Conservation (phyloP, 495 filamentous ascomycete genomes). For the Neurospora pannonica region DNA sequence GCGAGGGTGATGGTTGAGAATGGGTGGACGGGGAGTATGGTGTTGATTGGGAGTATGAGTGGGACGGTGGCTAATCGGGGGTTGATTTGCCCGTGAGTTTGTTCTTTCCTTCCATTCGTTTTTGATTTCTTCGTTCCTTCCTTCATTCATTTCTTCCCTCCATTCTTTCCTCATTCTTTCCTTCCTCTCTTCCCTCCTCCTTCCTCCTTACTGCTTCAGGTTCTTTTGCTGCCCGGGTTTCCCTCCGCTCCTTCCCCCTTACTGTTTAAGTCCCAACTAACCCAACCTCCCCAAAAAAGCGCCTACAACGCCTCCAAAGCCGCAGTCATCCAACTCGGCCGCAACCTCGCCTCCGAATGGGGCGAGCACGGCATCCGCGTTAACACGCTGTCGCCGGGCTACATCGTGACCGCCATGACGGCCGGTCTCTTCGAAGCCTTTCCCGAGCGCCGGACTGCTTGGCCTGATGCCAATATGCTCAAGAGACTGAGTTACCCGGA, state of each 20-base stretch:
- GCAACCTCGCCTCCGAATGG: conserved; percentile 85
- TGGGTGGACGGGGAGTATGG: conserved; percentile 51
- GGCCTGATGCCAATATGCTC: conserved; percentile 87
- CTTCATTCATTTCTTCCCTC: background rate
- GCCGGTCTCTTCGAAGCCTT: conserved; percentile 64
- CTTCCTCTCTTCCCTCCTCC: background rate
- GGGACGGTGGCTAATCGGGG: conserved; percentile 66
- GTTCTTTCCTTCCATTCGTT: background rate
- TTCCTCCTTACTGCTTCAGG: no score
- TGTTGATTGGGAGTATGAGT: conserved; percentile 72
- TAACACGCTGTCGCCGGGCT: conserved; percentile 91
- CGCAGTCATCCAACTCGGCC: conserved; percentile 71
- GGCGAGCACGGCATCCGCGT: conserved; percentile 80
- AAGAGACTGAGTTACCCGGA: conserved; percentile 66
- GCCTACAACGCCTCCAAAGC: conserved; percentile 91
- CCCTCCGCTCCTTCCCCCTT: background rate
- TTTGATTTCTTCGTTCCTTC: background rate
- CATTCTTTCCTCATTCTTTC: background rate
- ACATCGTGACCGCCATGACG: conserved; percentile 91
- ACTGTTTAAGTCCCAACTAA: background rate
- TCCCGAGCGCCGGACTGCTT: conserved; percentile 66
- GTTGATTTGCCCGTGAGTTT: conserved; percentile 36
- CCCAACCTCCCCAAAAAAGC: conserved; percentile 22
- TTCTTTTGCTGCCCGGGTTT: no score
- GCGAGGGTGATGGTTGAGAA: conserved; percentile 65